A percentile compares a stretch with the other conserved stretches of the same genome.
phyloP scores from a whole-genome alignment of 768 basidiomycete genomes.

The Pisolithus orientalis region DNA sequence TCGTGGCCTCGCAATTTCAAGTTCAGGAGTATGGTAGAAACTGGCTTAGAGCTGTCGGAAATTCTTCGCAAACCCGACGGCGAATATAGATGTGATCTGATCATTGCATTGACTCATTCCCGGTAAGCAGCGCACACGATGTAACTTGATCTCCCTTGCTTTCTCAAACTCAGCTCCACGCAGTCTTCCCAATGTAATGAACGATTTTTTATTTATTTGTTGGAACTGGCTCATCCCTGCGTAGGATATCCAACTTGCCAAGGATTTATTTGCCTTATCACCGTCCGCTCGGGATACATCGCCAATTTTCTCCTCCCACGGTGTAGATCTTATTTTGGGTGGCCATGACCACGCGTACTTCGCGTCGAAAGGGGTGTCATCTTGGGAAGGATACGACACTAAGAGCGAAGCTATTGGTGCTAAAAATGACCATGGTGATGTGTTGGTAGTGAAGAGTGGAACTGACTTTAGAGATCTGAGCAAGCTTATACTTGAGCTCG shows the following conservation, averaged over 20 bases:
- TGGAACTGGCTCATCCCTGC: conserved; percentile 5
- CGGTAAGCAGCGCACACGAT: conserved; percentile 36
- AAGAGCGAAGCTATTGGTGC: conserved; percentile 51
- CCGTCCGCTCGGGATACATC: conserved; percentile 42
- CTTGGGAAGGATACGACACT: conserved; percentile 63
- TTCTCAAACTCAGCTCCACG: conserved; percentile 3
- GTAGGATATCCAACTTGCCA: conserved; percentile 69
- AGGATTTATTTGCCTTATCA: conserved; percentile 54
- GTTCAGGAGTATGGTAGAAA: conserved; percentile 69
- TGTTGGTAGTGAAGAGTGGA: conserved; percentile 79
- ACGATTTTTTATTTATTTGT: neutral
- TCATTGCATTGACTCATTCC: conserved; percentile 83
- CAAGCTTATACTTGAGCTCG: conserved; percentile 60
- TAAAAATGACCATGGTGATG: conserved; percentile 65
- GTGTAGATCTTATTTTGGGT: conserved; percentile 78
- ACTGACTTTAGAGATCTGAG: conserved; percentile 87
- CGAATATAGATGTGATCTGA: conserved; percentile 66
- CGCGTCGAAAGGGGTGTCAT: conserved; percentile 54
- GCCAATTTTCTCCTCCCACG: conserved; percentile 51
- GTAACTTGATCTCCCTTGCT: too few species aligned
- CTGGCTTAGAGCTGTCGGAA: conserved; percentile 66
- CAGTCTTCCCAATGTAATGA: conserved; percentile 26
- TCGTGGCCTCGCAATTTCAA: conserved; percentile 81
- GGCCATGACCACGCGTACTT: conserved; percentile 89
- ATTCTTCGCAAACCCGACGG: conserved; percentile 66